phyloP scores from a whole-genome alignment of 805 yeast species.

The Cephaloascus fragrans region DNA sequence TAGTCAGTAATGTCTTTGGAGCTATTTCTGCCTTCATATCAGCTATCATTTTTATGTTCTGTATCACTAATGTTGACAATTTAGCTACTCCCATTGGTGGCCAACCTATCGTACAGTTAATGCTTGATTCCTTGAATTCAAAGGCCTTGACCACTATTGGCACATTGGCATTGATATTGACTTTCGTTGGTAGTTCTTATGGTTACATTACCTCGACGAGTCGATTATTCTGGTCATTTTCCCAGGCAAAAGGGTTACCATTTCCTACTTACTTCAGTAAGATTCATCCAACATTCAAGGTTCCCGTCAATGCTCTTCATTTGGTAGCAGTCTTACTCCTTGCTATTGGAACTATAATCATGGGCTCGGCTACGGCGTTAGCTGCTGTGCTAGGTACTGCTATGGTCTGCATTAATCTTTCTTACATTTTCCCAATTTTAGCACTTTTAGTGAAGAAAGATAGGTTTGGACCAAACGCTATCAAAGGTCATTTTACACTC shows the following conservation, averaged over 20 bases:
- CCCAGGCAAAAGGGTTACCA: slow-evolving; percentile 22
- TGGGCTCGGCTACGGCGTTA: slow-evolving; percentile 19
- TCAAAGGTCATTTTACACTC: slow-evolving; percentile 5
- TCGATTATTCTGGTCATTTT: slow-evolving; percentile 22
- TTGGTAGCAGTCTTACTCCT: slow-evolving; percentile 13
- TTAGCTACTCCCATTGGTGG: slow-evolving; percentile 12
- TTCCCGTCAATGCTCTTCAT: slow-evolving; percentile 12
- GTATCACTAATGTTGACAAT: slow-evolving; percentile 9
- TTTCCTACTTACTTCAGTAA: slow-evolving; percentile 16
- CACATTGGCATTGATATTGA: slow-evolving; percentile 7
- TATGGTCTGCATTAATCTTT: slow-evolving; percentile 19
- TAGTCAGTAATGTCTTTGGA: slow-evolving; percentile 15
- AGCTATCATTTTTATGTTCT: slow-evolving; percentile 18
- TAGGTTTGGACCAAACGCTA: slow-evolving; percentile 4
- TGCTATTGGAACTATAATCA: slow-evolving; percentile 16
- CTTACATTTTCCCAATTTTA: slow-evolving; percentile 18
- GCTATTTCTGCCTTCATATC: slow-evolving; percentile 19
- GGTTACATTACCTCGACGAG: slow-evolving; percentile 17
- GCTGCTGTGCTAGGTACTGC: slow-evolving; percentile 19
- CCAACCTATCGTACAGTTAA: slow-evolving; percentile 13
- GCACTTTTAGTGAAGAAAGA: slow-evolving; percentile 8
- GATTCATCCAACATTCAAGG: slow-evolving; percentile 12
- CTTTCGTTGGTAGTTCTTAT: slow-evolving; percentile 9
- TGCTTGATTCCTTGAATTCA: slow-evolving; percentile 14
- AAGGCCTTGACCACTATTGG: slow-evolving; percentile 17